A percentile compares a stretch with the other conserved stretches of the same genome.
Conservation (phyloP, 495 filamentous ascomycete genomes). For the Hypoxylon fragiforme region DNA sequence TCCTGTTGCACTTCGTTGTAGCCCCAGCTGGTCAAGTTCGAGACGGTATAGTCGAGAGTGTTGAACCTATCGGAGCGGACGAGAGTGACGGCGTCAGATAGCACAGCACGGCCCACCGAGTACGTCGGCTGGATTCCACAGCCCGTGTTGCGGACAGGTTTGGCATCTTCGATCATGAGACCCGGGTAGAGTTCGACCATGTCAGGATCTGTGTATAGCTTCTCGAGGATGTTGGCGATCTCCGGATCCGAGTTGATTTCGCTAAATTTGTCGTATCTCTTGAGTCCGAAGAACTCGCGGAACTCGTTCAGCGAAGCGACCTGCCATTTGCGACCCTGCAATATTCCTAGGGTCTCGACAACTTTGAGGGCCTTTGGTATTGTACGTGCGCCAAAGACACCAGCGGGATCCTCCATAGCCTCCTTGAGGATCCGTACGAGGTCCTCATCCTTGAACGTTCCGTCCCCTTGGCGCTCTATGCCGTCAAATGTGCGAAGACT, state of each 20-base stretch:
- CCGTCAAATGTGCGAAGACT: constrained; percentile 60
- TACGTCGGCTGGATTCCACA: constrained; percentile 72
- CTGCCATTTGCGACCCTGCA: constrained; percentile 77
- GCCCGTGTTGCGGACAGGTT: constrained; percentile 64
- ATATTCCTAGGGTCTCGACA: constrained; percentile 77
- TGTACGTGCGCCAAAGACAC: constrained; percentile 63
- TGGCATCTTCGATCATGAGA: constrained; percentile 71
- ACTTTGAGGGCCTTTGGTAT: constrained; percentile 69
- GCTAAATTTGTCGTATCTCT: constrained; percentile 69
- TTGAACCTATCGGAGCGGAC: constrained; percentile 84
- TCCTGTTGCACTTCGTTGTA: constrained; percentile 72
- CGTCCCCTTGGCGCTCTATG: constrained; percentile 58
- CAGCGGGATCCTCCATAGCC: constrained; percentile 62
- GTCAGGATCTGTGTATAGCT: constrained; percentile 79
- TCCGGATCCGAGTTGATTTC: constrained; percentile 79
- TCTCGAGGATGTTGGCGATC: constrained; percentile 70
- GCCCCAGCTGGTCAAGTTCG: constrained; percentile 77
- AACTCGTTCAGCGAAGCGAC: constrained; percentile 81
- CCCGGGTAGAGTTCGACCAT: constrained; percentile 53
- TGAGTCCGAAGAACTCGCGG: constrained; percentile 71
- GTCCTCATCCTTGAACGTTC: constrained; percentile 62
- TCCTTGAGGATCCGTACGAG: constrained; percentile 63
- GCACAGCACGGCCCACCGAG: constrained; percentile 71
- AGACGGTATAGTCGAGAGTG: constrained; percentile 66
- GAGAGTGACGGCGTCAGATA: constrained; percentile 78